Evolutionary conservation across 2,329 filamentous ascomycete species (phyloP), one percentile per base, ranked within the genome.

Genomic region (Pestalotiopsis sp.): DNA sequence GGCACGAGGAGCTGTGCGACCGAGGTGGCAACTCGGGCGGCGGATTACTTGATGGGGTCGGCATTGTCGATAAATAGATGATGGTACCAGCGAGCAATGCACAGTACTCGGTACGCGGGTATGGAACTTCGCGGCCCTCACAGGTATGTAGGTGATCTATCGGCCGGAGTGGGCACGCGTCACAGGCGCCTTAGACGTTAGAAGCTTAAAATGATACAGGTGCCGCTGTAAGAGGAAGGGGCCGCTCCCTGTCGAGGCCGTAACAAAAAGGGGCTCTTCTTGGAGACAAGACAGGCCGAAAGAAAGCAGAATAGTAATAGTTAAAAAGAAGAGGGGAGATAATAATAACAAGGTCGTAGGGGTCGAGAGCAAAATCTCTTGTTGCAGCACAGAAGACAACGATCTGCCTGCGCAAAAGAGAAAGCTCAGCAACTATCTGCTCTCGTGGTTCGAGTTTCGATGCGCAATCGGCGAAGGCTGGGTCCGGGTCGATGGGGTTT

Each of bases 1-100:
- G 77, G 71, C 77, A 78, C 69, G 75, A 76, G 23, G 76, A 77
- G 70, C 73, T 75, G 45, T 78, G 75, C 17, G 73, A 74, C 69
- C 77, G 71, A 9, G 76, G 71, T 41, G 75, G 75, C 23, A 75
- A 69, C 57, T 75, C 72, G 14, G 76, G 71, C 56, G 74, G 74
- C 31, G 72, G 72, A 68, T 75, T 75, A 65, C 69, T 75, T 20
- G 77, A 77, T 41, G 76, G 76, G 23, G 76, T 78, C 70, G 77
- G 76, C 76, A 79, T 78, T 69, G 58, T 72, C 72, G 66, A 58
- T 62, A 27, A 39, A 17, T 31, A 59, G 11, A 14, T 23, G 11
- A 14, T 23, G 9, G 57, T 11, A 11, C n/a, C n/a, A 6, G 23
- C 17, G 57, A 59, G 23, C 23, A 27, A 27, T 27, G 57, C 23